Evolutionary conservation across 148 eudicot genomes (phyloP).

Genomic region (Spergularia bocconei): DNA sequence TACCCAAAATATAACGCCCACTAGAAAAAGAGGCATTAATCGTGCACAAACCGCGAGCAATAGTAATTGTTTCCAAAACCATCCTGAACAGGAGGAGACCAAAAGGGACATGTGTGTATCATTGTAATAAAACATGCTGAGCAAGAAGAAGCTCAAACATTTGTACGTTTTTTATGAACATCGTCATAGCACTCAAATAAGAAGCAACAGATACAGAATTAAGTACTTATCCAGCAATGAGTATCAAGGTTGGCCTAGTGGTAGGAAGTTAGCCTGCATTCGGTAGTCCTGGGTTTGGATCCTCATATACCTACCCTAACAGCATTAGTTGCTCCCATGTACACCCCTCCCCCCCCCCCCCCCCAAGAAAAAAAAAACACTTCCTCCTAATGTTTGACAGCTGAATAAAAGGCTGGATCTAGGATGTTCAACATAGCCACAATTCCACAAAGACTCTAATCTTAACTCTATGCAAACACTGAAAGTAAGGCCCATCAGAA

Average conservation of each 20-base stretch:
- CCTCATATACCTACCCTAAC: no score
- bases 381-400: background rate
- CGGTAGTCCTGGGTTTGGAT: no score
- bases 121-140: background rate
- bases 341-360: no score
- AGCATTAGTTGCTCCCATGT: no score
- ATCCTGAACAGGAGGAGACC: no score
- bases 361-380: no score
- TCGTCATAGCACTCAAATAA: background rate
- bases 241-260: no score
- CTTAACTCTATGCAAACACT: background rate
- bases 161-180: background rate
- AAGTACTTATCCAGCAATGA: background rate
- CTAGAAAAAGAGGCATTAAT: background rate
- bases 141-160: background rate
- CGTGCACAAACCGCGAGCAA: background rate
- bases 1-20: background rate
- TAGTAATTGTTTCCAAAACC: background rate
- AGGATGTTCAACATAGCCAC: background rate
- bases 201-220: background rate
- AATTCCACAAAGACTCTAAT: background rate
- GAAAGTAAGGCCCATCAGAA: constrained; percentile 6
- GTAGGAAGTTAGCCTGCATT: no score
- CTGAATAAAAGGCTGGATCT: background rate
- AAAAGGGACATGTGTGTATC: background rate